A percentile compares a stretch with the other conserved stretches of the same genome.
Conservation (phyloP, 495 filamentous ascomycete species). For the Podospora anserina region DNA sequence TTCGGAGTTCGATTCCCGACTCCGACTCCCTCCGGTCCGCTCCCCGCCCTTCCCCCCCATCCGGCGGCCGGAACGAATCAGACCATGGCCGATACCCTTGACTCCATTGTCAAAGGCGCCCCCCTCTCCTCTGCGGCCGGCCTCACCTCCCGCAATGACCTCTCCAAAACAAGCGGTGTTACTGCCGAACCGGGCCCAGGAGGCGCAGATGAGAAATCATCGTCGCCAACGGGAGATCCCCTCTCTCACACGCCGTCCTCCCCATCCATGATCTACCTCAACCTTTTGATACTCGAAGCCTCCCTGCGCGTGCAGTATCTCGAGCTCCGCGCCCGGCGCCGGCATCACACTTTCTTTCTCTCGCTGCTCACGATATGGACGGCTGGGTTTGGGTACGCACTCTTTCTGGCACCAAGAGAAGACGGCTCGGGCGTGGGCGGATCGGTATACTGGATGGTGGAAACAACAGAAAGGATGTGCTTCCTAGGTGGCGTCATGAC, state of each 20-base stretch:
- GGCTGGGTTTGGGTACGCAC: constrained; percentile 74
- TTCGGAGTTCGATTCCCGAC: neutral
- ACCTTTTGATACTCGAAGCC: constrained; percentile 93
- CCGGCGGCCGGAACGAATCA: neutral
- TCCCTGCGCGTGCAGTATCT: constrained; percentile 92
- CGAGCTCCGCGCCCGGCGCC: constrained; percentile 77
- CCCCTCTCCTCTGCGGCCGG: constrained; percentile 37
- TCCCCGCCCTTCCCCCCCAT: neutral
- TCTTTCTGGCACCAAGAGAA: constrained; percentile 86
- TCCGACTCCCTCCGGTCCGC: neutral
- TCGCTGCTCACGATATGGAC: constrained; percentile 75
- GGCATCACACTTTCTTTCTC: constrained; percentile 95
- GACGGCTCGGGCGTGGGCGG: constrained; percentile 88
- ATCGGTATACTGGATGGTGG: constrained; percentile 92
- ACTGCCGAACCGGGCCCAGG: constrained; percentile 23
- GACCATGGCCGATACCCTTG: constrained; percentile 58
- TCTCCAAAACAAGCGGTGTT: constrained; percentile 34
- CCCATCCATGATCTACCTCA: constrained; percentile 95
- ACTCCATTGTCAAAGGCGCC: constrained; percentile 86
- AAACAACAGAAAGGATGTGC: constrained; percentile 80
- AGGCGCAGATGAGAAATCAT: neutral
- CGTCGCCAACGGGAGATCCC: constrained; percentile 58
- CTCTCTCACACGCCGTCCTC: constrained; percentile 79
- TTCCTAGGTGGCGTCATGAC: constrained; percentile 85
- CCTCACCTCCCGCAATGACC: constrained; percentile 31